Evolutionary conservation across 1,284 basidiomycete species (phyloP).

Genomic region (Pseudozyma thailandica): DNA sequence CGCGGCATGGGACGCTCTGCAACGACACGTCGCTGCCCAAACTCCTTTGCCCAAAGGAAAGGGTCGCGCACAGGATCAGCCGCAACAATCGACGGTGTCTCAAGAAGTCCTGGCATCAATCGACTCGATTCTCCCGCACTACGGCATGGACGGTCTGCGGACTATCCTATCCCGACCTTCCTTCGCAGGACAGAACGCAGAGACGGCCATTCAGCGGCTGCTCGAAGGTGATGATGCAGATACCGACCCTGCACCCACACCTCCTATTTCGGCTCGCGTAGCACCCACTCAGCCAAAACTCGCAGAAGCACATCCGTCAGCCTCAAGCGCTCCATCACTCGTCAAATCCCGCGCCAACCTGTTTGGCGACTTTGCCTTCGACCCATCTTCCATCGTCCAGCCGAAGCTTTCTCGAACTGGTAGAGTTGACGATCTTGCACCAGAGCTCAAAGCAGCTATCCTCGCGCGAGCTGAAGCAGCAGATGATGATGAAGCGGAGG

Average conservation of each 20-base stretch:
- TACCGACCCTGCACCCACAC: not conserved
- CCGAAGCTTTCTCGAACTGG: slow-evolving; percentile 14
- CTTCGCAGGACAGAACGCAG: slow-evolving; percentile 34
- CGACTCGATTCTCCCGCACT: slow-evolving; percentile 46
- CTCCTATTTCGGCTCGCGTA: not conserved
- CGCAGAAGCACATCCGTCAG: not conserved
- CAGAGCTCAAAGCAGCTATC: slow-evolving; percentile 50
- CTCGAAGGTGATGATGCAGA: slow-evolving; percentile 46
- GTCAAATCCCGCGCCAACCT: slow-evolving; percentile 47
- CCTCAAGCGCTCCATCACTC: slow-evolving; percentile 14
- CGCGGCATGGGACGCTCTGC: slow-evolving; percentile 36
- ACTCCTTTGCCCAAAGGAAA: not conserved
- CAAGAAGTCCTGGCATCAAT: slow-evolving; percentile 36
- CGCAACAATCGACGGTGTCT: not conserved
- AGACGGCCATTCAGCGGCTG: slow-evolving; percentile 43
- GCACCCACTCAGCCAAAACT: not conserved
- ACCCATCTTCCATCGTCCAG: slow-evolving; percentile 22
- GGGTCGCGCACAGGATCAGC: not conserved
- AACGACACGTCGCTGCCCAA: slow-evolving; percentile 12
- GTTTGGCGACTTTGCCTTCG: slow-evolving; percentile 41
- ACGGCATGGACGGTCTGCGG: slow-evolving; percentile 29
- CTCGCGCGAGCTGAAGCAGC: slow-evolving; percentile 49
- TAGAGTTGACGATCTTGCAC: slow-evolving; percentile 30
- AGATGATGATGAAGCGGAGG: slow-evolving; percentile 46
- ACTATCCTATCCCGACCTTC: slow-evolving; percentile 27